A percentile compares a stretch with the other conserved stretches of the same genome.
phyloP scores from a whole-genome alignment of 1,284 basidiomycete species.

The Cutaneotrichosporon sp. region DNA sequence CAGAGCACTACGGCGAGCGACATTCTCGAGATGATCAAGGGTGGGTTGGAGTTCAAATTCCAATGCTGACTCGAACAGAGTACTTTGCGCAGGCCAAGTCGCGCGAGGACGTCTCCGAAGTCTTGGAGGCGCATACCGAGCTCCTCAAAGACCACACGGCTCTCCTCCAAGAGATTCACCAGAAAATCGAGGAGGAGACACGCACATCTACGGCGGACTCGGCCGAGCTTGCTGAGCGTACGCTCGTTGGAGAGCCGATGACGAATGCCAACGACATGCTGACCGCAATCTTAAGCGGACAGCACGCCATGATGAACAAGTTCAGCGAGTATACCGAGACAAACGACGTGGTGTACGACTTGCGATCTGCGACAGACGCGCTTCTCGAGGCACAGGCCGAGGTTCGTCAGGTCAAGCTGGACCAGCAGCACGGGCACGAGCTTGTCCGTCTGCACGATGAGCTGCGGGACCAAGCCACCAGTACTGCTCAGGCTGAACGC shows the following conservation, averaged over 20 bases:
- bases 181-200: slow-evolving; percentile 19
- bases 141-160: slow-evolving; percentile 20
- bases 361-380: slow-evolving; percentile 20
- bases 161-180: slow-evolving; percentile 21
- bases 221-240: background rate
- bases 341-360: slow-evolving; percentile 16
- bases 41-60: slow-evolving; percentile 5
- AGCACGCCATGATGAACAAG: slow-evolving; percentile 24
- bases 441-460: slow-evolving; percentile 11
- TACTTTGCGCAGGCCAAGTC: slow-evolving; percentile 8
- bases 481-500: slow-evolving; percentile 10
- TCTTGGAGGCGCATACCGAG: slow-evolving; percentile 17
- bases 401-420: slow-evolving; percentile 12
- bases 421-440: slow-evolving; percentile 7
- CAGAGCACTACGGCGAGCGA: slow-evolving; percentile 11
- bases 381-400: slow-evolving; percentile 20
- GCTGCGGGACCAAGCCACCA: slow-evolving; percentile 10
- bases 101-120: slow-evolving; percentile 11
- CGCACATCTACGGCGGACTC: slow-evolving; percentile 3
- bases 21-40: slow-evolving; percentile 16
- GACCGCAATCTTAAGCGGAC: slow-evolving; percentile 15
- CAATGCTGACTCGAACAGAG: slow-evolving; percentile 12
- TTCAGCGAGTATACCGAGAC: slow-evolving; percentile 15
- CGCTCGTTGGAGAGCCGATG: slow-evolving; percentile 3
- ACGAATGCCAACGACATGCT: slow-evolving; percentile 19